Evolutionary conservation across 75 land plant genomes (phyloP).

Genomic region (Sequoia sempervirens): DNA sequence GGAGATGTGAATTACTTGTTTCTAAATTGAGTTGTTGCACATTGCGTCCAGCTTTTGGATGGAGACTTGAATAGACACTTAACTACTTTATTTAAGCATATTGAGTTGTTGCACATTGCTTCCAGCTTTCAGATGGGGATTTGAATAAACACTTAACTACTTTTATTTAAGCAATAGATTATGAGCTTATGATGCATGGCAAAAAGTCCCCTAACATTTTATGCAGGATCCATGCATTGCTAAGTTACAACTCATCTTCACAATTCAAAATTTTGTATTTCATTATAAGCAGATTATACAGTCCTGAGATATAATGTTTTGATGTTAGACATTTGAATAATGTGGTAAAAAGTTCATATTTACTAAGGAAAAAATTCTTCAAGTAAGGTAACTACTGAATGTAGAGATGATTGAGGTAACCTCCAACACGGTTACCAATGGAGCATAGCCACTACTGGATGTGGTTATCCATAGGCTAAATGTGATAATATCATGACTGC

Average conservation of each 20-base stretch:
- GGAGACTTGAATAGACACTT: background rate
- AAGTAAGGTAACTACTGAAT: background rate
- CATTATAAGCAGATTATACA: background rate
- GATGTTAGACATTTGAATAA: background rate
- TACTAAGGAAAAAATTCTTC: background rate
- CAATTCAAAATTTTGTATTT: background rate
- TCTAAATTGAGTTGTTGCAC: background rate
- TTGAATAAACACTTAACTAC: background rate
- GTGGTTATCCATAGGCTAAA: background rate
- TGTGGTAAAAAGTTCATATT: background rate
- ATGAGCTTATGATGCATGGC: background rate
- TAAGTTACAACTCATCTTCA: background rate
- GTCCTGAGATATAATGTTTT: background rate
- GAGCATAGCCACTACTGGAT: background rate
- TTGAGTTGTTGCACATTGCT: background rate
- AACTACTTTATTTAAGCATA: background rate
- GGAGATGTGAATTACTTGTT: background rate
- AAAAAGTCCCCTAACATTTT: background rate
- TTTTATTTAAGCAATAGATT: background rate
- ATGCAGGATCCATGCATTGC: background rate
- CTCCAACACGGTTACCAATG: background rate
- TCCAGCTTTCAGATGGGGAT: background rate
- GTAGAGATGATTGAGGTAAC: background rate
- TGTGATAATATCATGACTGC: background rate
- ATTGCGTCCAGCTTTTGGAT: background rate